These are phyloP conservation scores for Phytophthora nicotianae DNA, from an alignment of 352 stramenopile species.

Conservation along the genomic window DNA sequence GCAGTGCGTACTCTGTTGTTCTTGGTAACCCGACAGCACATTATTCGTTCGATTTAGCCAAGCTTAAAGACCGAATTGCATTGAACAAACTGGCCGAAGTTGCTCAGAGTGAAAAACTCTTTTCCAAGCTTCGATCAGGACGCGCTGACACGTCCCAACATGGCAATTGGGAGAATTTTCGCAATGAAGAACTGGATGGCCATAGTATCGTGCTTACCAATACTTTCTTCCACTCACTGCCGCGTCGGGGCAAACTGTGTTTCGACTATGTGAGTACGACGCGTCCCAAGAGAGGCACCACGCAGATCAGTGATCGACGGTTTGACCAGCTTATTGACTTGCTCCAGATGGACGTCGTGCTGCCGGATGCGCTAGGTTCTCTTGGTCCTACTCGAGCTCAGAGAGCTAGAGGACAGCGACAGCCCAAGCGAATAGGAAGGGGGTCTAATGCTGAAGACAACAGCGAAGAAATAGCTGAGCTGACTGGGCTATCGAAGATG, in stretches of 20 bases:
- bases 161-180: conserved; percentile 92
- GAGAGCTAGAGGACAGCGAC: conserved; percentile 12
- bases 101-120: conserved; percentile 83
- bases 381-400: conserved; percentile 27
- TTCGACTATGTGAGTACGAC: conserved; percentile 92
- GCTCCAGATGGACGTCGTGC: conserved; percentile 52
- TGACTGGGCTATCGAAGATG: conserved; percentile 8
- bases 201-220: conserved; percentile 71
- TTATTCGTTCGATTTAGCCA: conserved; percentile 81
- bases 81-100: conserved; percentile 84
- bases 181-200: conserved; percentile 88
- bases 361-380: conserved; percentile 24
- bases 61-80: conserved; percentile 75
- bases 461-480: conserved; percentile 4
- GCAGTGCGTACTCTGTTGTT: conserved; percentile 82
- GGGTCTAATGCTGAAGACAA: conserved; percentile 5
- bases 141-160: conserved; percentile 86
- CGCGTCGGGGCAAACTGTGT: conserved; percentile 71
- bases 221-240: conserved; percentile 81
- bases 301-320: conserved; percentile 63
- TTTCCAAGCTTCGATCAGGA: conserved; percentile 59
- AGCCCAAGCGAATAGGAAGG: conserved; percentile 1
- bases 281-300: conserved; percentile 63
- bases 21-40: conserved; percentile 85
- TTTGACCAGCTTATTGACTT: conserved; percentile 80